A percentile compares a stretch with the other conserved stretches of the same genome.
Evolutionary conservation across 257 asterid species (phyloP).

Genomic region (Solanum tarapatanum): DNA sequence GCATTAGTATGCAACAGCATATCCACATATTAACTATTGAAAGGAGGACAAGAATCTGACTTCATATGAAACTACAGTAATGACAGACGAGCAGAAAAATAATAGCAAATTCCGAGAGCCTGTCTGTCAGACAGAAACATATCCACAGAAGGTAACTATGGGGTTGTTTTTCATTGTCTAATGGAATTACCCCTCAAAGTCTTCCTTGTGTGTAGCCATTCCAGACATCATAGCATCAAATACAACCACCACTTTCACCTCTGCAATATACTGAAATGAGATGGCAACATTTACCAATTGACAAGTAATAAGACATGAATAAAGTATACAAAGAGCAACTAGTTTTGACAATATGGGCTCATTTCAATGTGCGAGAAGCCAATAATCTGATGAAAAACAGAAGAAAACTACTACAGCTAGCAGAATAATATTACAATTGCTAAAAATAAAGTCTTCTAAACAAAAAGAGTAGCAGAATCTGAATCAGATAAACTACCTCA

Average conservation of each 20-base stretch:
- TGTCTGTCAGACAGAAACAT: background rate
- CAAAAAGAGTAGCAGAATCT: background rate
- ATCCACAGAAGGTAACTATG: background rate
- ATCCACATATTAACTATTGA: background rate
- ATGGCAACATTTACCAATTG: background rate
- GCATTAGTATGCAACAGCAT: background rate
- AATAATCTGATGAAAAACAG: background rate
- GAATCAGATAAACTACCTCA: background rate
- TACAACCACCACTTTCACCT: conserved; percentile 95
- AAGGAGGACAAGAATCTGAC: background rate
- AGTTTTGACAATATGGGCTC: background rate
- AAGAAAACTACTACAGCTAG: background rate
- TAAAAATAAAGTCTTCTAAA: background rate
- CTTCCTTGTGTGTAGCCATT: conserved; percentile 71
- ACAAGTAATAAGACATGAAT: background rate
- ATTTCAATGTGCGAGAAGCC: background rate
- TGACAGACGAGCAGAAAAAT: background rate
- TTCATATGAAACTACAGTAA: background rate
- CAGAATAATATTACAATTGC: background rate
- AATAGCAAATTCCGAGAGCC: background rate
- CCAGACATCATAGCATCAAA: conserved; percentile 98
- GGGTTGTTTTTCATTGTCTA: background rate
- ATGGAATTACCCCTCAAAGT: conserved; percentile 58
- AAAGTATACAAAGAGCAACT: background rate
- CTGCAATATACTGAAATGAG: conserved; percentile 35